Evolutionary conservation across 1,139 yeast species (phyloP).

Genomic region (Tardiomyces digboiensis): DNA sequence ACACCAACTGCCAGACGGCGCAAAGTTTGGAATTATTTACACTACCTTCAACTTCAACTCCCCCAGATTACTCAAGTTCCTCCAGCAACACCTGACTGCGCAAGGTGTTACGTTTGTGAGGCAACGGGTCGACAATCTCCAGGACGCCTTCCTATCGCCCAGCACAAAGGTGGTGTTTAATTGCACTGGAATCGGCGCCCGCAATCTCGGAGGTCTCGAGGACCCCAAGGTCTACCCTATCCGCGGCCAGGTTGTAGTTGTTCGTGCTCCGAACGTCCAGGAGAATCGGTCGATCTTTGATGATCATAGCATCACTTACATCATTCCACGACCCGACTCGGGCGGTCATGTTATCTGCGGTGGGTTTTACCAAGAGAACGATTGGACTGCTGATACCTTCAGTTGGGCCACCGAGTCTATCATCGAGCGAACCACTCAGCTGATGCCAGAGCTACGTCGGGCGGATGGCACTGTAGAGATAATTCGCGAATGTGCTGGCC

Average conservation of each 20-base stretch:
- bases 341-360: constrained; percentile 56
- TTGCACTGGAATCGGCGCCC: constrained; percentile 62
- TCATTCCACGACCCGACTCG: constrained; percentile 60
- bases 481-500: constrained; percentile 53
- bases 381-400: constrained; percentile 49
- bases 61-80: constrained; percentile 43
- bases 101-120: constrained; percentile 43
- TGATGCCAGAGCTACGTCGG: constrained; percentile 43
- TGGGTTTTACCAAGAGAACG: constrained; percentile 51
- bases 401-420: constrained; percentile 48
- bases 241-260: constrained; percentile 61
- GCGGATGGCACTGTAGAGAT: constrained; percentile 36
- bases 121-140: constrained; percentile 38
- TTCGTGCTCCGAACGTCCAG: constrained; percentile 34
- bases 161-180: constrained; percentile 46
- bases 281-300: constrained; percentile 17
- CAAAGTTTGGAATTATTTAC: constrained; percentile 43
- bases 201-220: constrained; percentile 43
- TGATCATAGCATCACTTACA: constrained; percentile 37
- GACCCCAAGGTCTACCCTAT: constrained; percentile 50
- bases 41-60: constrained; percentile 60
- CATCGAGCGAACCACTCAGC: constrained; percentile 41
- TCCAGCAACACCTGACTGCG: constrained; percentile 33
- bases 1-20: constrained; percentile 37
- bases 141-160: constrained; percentile 38